Base-by-base conservation (phyloP, 2,329 filamentous ascomycete species). In the Fusarium citri region DNA sequence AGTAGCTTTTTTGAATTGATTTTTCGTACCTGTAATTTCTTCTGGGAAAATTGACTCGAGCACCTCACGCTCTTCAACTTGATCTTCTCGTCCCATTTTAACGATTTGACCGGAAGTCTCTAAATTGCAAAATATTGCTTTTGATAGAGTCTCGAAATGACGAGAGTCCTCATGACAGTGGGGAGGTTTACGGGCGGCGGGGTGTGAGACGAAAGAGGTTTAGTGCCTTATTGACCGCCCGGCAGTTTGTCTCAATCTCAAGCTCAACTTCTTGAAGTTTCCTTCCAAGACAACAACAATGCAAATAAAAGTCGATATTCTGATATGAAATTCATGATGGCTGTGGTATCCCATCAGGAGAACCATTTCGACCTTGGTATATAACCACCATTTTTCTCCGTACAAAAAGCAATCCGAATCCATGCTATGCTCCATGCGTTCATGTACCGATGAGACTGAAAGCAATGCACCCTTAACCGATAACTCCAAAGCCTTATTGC, bases 41-140 rank as follows among this genome's bases (percentile, higher is more conserved):
- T 99, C 95, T 2, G 96, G 94, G 74, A 98, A 99, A 78, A 99
- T 99, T 66, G 95, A 98, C 78, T 97, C 94, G 78, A 99, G 93
- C 75, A 99, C 95, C 81, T 99, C 96, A 67, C 94, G 91, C 87
- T 99, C 96, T 83, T 99, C 96, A 72, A 91, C 83, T 81, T 99
- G 96, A 66, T 99, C 96, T 85, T 98, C 95, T 79, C 83, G 86
- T 51, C 89, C 89, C 89, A 91, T 91, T 34, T 55, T 69, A 43
- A 53, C 50, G 22, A 45, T 30, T 22, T 71, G 14, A 55, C 41
- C 25, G 15, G 48, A 40, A 46, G 37, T 18, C 40, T 58, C 28
- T 45, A 51, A 53, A 64, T 22, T 55, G 58, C 18, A 55, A 49
- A 54, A 48, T 63, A 41, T 58, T 20, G 34, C 49, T 58, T 60